phyloP scores from a whole-genome alignment of 176 grass and related monocot species.

The Oryza brachyantha region DNA sequence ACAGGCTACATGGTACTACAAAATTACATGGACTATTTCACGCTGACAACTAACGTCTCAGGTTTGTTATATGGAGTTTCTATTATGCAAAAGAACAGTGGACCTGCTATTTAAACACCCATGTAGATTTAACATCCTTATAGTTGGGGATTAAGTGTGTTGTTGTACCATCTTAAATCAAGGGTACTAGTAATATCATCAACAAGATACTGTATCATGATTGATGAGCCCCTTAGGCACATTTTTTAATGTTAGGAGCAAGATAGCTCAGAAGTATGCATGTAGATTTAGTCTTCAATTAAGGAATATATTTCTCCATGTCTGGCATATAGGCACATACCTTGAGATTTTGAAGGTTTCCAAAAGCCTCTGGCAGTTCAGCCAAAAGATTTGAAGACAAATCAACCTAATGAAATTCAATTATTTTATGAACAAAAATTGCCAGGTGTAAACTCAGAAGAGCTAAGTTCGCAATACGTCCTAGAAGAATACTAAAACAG shows the following conservation, averaged over 20 bases:
- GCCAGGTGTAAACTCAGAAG: conserved; percentile 11
- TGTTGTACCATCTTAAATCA: conserved; percentile 5
- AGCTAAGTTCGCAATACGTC: background rate
- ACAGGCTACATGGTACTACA: background rate
- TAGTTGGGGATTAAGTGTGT: conserved; percentile 16
- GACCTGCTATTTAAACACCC: background rate
- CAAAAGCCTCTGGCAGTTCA: conserved; percentile 67
- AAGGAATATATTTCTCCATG: conserved; percentile 22
- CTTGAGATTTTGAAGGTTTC: conserved; percentile 75
- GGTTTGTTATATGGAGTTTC: background rate
- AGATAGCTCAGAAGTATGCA: conserved; percentile 1
- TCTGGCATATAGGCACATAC: conserved; percentile 38
- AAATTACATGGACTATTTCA: conserved; percentile 13
- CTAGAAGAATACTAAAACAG: conserved; percentile 1
- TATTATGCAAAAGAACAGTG: background rate
- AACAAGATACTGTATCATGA: background rate
- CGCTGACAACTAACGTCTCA: background rate
- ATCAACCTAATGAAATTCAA: conserved; percentile 59
- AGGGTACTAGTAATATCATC: background rate
- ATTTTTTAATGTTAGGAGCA: background rate
- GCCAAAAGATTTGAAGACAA: conserved; percentile 80
- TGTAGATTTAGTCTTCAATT: background rate
- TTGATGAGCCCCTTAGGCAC: background rate
- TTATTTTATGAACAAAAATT: conserved; percentile 25
- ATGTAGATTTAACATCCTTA: too few species aligned